Base-by-base conservation (phyloP, 2,329 filamentous ascomycete species). In the Daldinia sp. region DNA sequence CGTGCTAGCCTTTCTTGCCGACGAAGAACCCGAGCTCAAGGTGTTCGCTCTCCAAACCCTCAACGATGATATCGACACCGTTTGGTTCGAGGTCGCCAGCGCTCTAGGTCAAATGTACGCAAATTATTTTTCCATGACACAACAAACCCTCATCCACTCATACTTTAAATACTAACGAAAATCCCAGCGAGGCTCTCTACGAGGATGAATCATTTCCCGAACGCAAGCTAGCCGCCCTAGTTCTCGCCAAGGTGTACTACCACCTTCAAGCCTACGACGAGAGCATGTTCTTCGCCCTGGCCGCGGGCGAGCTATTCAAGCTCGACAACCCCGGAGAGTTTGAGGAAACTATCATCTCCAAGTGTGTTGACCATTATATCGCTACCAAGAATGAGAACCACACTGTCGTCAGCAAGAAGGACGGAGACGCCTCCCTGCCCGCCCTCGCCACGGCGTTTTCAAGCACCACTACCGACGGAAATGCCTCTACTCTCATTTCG, bases 241-340 rank as follows among this genome's bases (percentile, higher is more conserved):
- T 99, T 56, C 91, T 96, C 41, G 91, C 95, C 71, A 99, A 99
- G 85, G 93, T 98, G 70, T 99, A 98, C 82, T 99, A 98, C 77
- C 95, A 99, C 77, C 88, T 99, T 54, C 93, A 97, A 80, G 95
- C 95, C 77, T 99, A 99, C 83, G 95, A 97, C 77, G 95, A 99
- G 82, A 97, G 94, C 79, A 98, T 99, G 94, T 91, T 92, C 53
- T 98, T 99, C 79, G 95, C 95, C 67, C 87, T 99, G 45, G 94
- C 93, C 61, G 94, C 95, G 21, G 95, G 95, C 63, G 92, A 97
- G 76, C 88, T 97, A 50, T 97, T 99, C 84, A 92, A 96, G 81
- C 87, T 98, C 69, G 92, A 97, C 74, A 86, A 90, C 56, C 90
- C 92, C 53, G 91, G 93, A 78, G 95, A 99, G 82, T 99, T 97